Base-by-base conservation (phyloP, 2,329 filamentous ascomycete species). In the Botrytis hyacinthi region DNA sequence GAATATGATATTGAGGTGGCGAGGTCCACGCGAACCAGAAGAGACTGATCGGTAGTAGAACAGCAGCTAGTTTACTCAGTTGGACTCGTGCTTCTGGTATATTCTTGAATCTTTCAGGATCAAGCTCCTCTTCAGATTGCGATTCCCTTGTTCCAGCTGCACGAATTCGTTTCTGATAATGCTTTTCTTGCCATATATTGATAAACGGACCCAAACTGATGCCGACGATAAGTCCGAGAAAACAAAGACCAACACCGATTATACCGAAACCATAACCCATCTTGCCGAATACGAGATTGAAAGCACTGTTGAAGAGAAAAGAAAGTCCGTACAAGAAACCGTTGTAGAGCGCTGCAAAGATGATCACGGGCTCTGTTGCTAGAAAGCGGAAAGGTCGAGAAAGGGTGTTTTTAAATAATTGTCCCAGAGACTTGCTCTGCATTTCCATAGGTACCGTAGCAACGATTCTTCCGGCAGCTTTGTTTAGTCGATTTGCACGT, bases 331-430 rank as follows among this genome's bases (percentile, higher is more conserved):
- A 91, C 76, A 88, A 85, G 76, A 91, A 85, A 73, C 85, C 86
- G 16, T 86, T 88, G 81, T 91, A 91, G 59, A 89, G 74, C 77
- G 89, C 86, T 1, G 87, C 85, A 79, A 91, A 90, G 75, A 89
- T 79, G 75, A 91, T 85, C 18, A 89, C 87, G 0, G 88, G 88
- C 73, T 91, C 88, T 77, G 87, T 86, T 78, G 88, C 74, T 16
- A 85, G 88, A 76, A 91, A 87, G 78, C 87, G 83, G 26, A 87
- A 80, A 0, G 85, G 85, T n/a, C 75, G 70, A n/a, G 68, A 72
- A 9, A 76, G 61, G 3, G 72, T 73, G 18, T 62, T 71, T 57
- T 74, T 54, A 26, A 73, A 51, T 12, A 77, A 32, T 9, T 73
- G 63, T 29, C 51, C 71, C 26, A 73, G 26, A 4, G 71, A 61